Evolutionary conservation across 805 yeast species (phyloP).

Genomic region (Lipomyces starkeyi): DNA sequence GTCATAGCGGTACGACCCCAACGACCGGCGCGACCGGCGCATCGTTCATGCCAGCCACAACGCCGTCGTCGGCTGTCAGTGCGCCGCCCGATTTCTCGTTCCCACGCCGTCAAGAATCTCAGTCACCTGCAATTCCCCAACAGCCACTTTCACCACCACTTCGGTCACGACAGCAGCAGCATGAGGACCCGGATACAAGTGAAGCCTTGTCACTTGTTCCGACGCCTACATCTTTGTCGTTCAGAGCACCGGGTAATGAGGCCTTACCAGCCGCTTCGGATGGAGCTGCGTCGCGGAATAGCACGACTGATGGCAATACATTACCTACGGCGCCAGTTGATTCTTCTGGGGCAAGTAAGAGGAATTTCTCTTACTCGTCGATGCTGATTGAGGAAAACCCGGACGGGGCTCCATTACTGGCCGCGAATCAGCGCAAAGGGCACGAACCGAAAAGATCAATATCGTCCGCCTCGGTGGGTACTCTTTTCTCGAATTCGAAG

Average conservation of each 20-base stretch:
- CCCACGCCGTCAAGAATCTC: conserved; percentile 13
- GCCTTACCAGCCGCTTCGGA: neutral
- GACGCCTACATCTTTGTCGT: conserved; percentile 6
- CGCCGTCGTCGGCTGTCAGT: neutral
- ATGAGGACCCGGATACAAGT: neutral
- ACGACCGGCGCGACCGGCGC: neutral
- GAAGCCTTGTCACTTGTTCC: neutral
- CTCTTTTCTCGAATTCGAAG: neutral
- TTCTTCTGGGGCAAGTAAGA: neutral
- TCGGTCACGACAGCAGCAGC: neutral
- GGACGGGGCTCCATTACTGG: neutral
- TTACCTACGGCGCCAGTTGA: neutral
- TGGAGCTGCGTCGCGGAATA: neutral
- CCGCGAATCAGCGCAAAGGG: neutral
- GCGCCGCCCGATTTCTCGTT: conserved; percentile 17
- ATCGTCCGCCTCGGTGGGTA: conserved; percentile 21
- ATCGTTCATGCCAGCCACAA: neutral
- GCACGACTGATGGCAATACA: neutral
- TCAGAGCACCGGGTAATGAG: neutral
- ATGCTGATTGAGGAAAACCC: neutral
- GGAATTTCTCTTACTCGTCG: neutral
- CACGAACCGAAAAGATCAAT: conserved; percentile 26
- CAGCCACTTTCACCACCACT: neutral
- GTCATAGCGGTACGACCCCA: neutral
- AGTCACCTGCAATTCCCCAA: neutral